Conservation (phyloP, 345 rosid species). For the Dipteronia sinensis region DNA sequence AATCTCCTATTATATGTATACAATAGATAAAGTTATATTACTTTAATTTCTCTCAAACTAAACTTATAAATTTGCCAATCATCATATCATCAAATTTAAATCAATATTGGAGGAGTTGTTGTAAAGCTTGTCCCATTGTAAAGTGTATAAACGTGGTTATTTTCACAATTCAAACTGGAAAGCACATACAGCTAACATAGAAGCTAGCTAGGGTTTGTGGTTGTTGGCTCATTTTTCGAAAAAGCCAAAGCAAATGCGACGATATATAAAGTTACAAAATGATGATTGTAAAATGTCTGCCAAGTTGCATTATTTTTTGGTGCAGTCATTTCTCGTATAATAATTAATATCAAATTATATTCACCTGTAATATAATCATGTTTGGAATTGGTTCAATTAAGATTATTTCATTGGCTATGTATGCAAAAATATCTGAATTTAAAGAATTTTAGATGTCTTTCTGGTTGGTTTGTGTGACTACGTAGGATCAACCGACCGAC, state of each 20-base stretch:
- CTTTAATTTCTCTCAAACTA: too few species aligned
- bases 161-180: neutral
- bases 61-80: too few species aligned
- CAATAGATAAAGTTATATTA: too few species aligned
- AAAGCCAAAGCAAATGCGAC: constrained; percentile 21
- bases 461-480: constrained; percentile 8
- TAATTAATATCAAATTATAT: neutral
- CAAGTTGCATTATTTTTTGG: constrained; percentile 14
- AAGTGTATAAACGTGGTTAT: neutral
- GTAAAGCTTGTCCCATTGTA: too few species aligned
- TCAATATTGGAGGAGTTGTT: too few species aligned
- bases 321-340: neutral
- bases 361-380: constrained; percentile 4
- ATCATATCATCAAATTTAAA: too few species aligned
- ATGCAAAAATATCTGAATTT: too few species aligned
- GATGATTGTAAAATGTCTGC: neutral
- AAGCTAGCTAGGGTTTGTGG: neutral
- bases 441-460: constrained; percentile 17
- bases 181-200: neutral
- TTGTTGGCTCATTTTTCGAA: neutral
- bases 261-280: constrained; percentile 4
- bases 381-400: neutral
- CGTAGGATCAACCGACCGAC: constrained; percentile 39
- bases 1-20: too few species aligned
- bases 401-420: neutral